Base-by-base conservation (phyloP, 176 grass and related monocot species). In the Oryza punctata region DNA sequence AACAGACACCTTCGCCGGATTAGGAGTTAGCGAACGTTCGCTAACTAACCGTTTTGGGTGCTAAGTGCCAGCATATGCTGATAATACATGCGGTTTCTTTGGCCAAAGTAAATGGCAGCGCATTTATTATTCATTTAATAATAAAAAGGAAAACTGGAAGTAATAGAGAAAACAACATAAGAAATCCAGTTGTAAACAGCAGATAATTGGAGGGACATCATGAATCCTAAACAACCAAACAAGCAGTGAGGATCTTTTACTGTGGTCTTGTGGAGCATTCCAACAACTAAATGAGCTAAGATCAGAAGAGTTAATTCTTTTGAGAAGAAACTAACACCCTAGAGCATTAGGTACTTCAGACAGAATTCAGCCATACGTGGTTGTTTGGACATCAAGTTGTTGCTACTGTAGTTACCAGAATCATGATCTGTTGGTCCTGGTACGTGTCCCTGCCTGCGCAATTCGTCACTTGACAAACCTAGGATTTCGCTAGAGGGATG, bases 81-180 rank as follows among this genome's bases (percentile, higher is more conserved):
- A 4, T 54, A 75, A 63, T 49, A 68, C 9, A 28, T 26, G 59
- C 73, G 18, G 49, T 77, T 82, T 70, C 50, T 87, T 63, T 71
- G 52, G 28, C 26, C 21, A n/a, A 82, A 77, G 27, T 32, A 70
- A 76, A 38, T 14, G 2, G 7, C 21, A 82, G 6, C 21, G 10
- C 14, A 38, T 47, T 27, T 64, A 75, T 68, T 44, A 49, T 49
- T 60, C 9, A 82, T 12, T 70, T 37, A 70, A 61, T 41, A 70
- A 21, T 26, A 26, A 37, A 68, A 6, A 87, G 46, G 50, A 70
- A 87, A 76, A 69, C 16, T 46, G 13, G 49, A 30, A 59, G 63
- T 6, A 54, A 11, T 65, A 63, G 27, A n/a, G 30, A 63, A 64
- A 87, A 27, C 30, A 28, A 13, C 1, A 75, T 69, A 82, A 68